A percentile compares a stretch with the other conserved stretches of the same genome.
These are phyloP conservation scores for Flaveria linearis DNA, from an alignment of 129 eudicot species.

Conservation along the genomic window DNA sequence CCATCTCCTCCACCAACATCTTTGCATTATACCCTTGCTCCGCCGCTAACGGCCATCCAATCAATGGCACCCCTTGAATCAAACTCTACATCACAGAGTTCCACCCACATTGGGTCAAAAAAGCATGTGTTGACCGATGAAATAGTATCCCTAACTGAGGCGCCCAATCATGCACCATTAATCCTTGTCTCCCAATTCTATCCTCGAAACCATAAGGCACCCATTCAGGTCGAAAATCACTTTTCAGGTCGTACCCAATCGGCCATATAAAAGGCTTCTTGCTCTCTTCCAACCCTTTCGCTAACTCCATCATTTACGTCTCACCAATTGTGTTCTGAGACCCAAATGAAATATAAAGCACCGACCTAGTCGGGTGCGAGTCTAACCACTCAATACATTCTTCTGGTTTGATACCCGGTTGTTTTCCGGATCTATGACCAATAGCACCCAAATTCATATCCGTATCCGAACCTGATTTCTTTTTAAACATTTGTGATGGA, in stretches of 20 bases:
- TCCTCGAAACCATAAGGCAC: slow-evolving; percentile 66
- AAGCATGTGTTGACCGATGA: slow-evolving; percentile 61
- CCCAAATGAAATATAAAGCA: slow-evolving; percentile 71
- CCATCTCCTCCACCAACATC: slow-evolving; percentile 89
- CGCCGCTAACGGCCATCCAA: slow-evolving; percentile 89
- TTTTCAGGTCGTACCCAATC: slow-evolving; percentile 51
- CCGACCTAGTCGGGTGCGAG: slow-evolving; percentile 33
- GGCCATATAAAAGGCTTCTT: slow-evolving; percentile 74
- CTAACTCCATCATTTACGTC: slow-evolving; percentile 75
- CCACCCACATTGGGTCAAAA: slow-evolving; percentile 88
- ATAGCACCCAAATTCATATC: not conserved
- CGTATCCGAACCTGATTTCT: not conserved
- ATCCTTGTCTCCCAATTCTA: slow-evolving; percentile 43
- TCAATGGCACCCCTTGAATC: slow-evolving; percentile 79
- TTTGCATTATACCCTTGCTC: slow-evolving; percentile 77
- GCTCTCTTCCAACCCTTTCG: slow-evolving; percentile 66
- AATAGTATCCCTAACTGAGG: slow-evolving; percentile 81
- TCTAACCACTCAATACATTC: slow-evolving; percentile 60
- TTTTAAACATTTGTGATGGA: slow-evolving; percentile 47
- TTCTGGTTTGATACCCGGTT: slow-evolving; percentile 43
- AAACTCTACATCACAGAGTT: slow-evolving; percentile 71
- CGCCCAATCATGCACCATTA: slow-evolving; percentile 67
- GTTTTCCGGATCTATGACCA: slow-evolving; percentile 38
- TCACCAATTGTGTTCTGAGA: slow-evolving; percentile 61
- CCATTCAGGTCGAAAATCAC: slow-evolving; percentile 68